Base-by-base conservation (phyloP, 768 basidiomycete species). In the Daedaleopsis sinensis region DNA sequence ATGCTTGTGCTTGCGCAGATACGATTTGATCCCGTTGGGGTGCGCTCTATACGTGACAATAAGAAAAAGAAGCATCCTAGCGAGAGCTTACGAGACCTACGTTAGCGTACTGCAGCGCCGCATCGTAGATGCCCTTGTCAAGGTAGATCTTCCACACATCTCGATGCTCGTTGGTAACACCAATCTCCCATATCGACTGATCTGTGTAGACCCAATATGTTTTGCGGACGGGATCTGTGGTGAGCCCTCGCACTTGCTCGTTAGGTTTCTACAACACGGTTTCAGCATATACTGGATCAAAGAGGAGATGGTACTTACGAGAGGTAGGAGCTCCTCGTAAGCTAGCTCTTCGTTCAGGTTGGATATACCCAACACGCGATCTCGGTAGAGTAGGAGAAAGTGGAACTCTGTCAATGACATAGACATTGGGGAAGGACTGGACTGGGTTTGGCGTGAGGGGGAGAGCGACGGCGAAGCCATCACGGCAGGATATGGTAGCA, bases 141-240 rank as follows among this genome's bases (percentile, higher is more conserved):
- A 98, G 80, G 73, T 92, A 94, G 56, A 95, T 88, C 69, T 87
- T 87, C 97, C 97, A 99, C 9, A 99, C 88, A 71, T 98, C 93
- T 12, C 96, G 84, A 69, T 92, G 91, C 77, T 99, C 97, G 67
- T 96, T 94, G 9, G 81, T 81, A 12, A 93, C 82, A 7, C 89
- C 85, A 24, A 99, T 76, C 69, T 99, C 97, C 67, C 92, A 95
- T 19, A 99, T 81, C 0, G 93, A 90, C 62, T 88, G 86, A 65
- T 93, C 88, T 0, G 96, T 96, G 71, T 89, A 96, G 1, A 95
- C 84, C 97, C 97, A 99, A 68, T 90, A 96, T 15, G 96, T 98
- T 73, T 86, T 88, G 10, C 90, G 85, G 4, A 93, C 87, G 18
- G 90, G 91, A 74, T 99, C 97, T 10, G 90, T 83, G 6, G 89